These are phyloP conservation scores for Neurospora terricola DNA, from an alignment of 495 filamentous ascomycete species.

Conservation along the genomic window DNA sequence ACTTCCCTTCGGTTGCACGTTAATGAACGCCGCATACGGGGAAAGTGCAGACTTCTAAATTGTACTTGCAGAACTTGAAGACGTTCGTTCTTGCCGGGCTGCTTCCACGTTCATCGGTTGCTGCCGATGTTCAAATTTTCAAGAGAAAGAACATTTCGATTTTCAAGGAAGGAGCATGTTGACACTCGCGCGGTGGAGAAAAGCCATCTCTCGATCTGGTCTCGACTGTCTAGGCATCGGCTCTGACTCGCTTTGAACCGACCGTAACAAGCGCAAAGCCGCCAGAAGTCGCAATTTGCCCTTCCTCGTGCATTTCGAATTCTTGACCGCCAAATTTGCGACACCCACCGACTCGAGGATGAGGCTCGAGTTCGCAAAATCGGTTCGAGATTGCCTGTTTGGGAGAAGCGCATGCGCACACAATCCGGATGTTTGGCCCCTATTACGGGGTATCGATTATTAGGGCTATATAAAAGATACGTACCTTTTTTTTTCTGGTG, in stretches of 20 bases:
- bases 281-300: not conserved
- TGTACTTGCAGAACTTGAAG: not conserved
- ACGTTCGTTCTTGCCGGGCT: not conserved
- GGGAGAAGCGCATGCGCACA: not conserved
- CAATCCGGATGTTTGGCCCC: not conserved
- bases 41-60: not conserved
- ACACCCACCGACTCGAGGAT: not conserved
- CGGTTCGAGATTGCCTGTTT: not conserved
- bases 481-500: too few species aligned
- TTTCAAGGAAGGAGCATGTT: not conserved
- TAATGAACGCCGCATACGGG: not conserved
- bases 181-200: not conserved
- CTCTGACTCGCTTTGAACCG: not conserved
- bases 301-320: not conserved
- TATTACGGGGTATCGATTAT: too few species aligned
- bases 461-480: too few species aligned
- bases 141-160: not conserved
- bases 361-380: not conserved
- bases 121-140: not conserved
- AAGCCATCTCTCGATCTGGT: not conserved
- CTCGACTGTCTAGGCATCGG: not conserved
- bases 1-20: not conserved
- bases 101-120: not conserved
- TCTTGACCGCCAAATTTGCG: not conserved
- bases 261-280: not conserved